phyloP scores from a whole-genome alignment of 2,329 filamentous ascomycete genomes.

The Penicillium sp. region DNA sequence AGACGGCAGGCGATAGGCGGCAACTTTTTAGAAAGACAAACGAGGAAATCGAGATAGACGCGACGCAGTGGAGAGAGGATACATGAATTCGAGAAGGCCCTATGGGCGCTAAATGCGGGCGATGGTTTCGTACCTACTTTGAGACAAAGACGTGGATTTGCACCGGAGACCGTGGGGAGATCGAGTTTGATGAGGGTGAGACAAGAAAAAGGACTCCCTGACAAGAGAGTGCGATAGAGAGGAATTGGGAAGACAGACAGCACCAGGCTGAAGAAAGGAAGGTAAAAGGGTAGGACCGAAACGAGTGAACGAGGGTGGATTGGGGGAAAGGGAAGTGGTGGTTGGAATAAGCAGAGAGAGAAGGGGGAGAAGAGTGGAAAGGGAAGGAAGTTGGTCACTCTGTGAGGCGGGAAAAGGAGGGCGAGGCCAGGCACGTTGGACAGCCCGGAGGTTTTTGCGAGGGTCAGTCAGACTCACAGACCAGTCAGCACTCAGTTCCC shows the following conservation, averaged over 20 bases:
- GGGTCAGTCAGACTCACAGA: too few relatives aligned
- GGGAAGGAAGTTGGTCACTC: constrained; percentile 7
- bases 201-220: not conserved
- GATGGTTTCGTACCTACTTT: constrained; percentile 22
- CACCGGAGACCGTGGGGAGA: constrained; percentile 1
- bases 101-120: not conserved
- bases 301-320: constrained; percentile 10
- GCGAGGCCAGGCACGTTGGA: not conserved
- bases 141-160: constrained; percentile 17
- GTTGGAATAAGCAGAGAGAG: constrained; percentile 9
- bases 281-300: constrained; percentile 8
- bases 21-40: not conserved
- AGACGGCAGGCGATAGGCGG: not conserved
- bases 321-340: not conserved
- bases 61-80: not conserved
- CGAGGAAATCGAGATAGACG: not conserved
- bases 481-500: too few relatives aligned
- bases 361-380: constrained; percentile 14
- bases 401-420: constrained; percentile 4
- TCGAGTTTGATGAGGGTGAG: constrained; percentile 1
- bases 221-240: constrained; percentile 17
- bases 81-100: not conserved
- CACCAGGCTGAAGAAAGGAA: constrained; percentile 41
- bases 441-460: not conserved
- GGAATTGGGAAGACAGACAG: constrained; percentile 23